These are phyloP conservation scores for Serendipita vermifera DNA, from an alignment of 768 basidiomycete species.

Conservation along the genomic window DNA sequence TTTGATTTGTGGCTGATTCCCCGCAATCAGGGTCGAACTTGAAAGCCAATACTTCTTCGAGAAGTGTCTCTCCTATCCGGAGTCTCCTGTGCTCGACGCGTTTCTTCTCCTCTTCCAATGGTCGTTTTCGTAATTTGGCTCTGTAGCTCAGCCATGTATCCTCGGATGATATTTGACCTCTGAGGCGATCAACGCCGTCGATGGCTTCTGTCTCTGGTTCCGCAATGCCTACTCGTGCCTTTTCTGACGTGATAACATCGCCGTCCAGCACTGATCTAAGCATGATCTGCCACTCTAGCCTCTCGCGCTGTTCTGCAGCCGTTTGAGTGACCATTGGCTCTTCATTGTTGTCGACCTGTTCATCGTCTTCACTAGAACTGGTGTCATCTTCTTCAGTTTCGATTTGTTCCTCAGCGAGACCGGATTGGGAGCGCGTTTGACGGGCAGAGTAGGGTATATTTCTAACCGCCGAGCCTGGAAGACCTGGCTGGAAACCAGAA, in stretches of 20 bases:
- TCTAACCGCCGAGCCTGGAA: background rate
- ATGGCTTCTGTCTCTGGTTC: constrained; percentile 22
- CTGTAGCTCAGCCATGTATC: constrained; percentile 85
- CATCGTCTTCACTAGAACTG: constrained; percentile 24
- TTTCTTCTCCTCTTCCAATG: constrained; percentile 69
- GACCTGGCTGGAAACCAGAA: constrained; percentile 1
- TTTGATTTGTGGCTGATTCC: constrained; percentile 37
- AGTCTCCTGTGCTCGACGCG: constrained; percentile 72
- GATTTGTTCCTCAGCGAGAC: constrained; percentile 36
- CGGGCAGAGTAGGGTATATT: constrained; percentile 7
- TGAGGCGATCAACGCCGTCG: background rate
- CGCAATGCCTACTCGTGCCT: constrained; percentile 76
- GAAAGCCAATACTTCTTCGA: constrained; percentile 75
- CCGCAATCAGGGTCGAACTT: constrained; percentile 36
- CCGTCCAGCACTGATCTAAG: constrained; percentile 85
- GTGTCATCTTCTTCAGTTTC: constrained; percentile 50
- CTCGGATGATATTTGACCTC: constrained; percentile 23
- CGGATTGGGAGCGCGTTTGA: constrained; percentile 1
- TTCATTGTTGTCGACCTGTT: constrained; percentile 36
- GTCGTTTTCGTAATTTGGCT: constrained; percentile 68
- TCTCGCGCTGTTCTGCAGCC: constrained; percentile 61
- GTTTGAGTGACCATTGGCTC: constrained; percentile 41
- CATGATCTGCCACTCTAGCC: constrained; percentile 93
- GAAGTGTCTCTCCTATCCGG: constrained; percentile 64
- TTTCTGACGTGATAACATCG: constrained; percentile 90